These are phyloP conservation scores for Oryza nivara DNA, from an alignment of 176 grass and related monocot genomes.

Conservation along the genomic window DNA sequence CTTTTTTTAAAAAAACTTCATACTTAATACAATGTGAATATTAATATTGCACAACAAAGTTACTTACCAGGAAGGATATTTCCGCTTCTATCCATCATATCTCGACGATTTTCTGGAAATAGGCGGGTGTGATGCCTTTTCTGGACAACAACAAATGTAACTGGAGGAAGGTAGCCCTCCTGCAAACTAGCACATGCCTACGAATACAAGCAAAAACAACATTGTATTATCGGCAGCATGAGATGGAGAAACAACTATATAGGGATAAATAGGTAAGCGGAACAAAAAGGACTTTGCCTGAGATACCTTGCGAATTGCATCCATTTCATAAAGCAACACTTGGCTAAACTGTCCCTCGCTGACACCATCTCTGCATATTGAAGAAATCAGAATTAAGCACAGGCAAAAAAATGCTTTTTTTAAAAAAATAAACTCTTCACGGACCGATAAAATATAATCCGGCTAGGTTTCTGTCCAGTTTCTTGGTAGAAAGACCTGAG, in stretches of 20 bases:
- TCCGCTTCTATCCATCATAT: slow-evolving; percentile 65
- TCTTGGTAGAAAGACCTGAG: slow-evolving; percentile 59
- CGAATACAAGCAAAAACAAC: slow-evolving; percentile 18
- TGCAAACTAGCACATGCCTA: slow-evolving; percentile 79
- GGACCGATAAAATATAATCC: slow-evolving; percentile 90
- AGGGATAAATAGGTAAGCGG: background rate
- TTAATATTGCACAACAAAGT: background rate
- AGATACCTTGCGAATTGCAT: slow-evolving; percentile 76
- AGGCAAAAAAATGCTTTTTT: background rate
- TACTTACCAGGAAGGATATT: slow-evolving; percentile 77
- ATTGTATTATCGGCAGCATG: background rate
- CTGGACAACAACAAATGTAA: slow-evolving; percentile 88
- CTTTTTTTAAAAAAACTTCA: background rate
- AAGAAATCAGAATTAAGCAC: slow-evolving; percentile 10
- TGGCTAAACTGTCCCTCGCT: slow-evolving; percentile 85
- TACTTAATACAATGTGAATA: background rate
- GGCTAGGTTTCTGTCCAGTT: slow-evolving; percentile 47
- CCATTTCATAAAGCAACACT: slow-evolving; percentile 78
- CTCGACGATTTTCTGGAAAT: slow-evolving; percentile 71
- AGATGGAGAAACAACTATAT: background rate
- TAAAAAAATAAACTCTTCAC: background rate
- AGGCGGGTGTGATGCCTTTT: slow-evolving; percentile 87
- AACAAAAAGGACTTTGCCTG: too few species aligned
- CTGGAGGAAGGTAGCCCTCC: slow-evolving; percentile 52
- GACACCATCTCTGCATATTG: slow-evolving; percentile 74